phyloP scores from a whole-genome alignment of 441 rosid genomes.

The Dalechampia spathulata region DNA sequence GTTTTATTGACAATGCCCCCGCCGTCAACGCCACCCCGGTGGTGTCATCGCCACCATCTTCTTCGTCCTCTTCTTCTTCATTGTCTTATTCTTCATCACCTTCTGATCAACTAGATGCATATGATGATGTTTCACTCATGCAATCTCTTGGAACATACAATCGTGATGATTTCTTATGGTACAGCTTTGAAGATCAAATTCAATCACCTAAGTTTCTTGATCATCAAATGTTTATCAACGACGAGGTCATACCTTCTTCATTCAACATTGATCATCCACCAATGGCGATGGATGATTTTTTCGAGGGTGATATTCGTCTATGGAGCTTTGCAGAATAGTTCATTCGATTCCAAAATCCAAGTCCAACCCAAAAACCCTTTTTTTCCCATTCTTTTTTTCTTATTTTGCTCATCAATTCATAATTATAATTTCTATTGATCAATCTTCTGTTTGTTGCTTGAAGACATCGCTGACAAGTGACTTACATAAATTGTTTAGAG shows the following conservation, averaged over 20 bases:
- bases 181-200: constrained; percentile 29
- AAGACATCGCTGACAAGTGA: constrained; percentile 33
- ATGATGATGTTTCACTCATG: constrained; percentile 41
- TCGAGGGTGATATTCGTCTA: constrained; percentile 54
- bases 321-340: constrained; percentile 57
- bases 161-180: constrained; percentile 23
- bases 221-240: constrained; percentile 36
- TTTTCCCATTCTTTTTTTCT: not conserved
- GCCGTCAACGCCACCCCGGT: constrained; percentile 21
- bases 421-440: constrained; percentile 7
- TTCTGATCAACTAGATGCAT: constrained; percentile 37
- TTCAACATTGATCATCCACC: constrained; percentile 25
- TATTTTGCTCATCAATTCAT: constrained; percentile 9
- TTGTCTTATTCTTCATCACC: constrained; percentile 32
- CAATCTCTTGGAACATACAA: constrained; percentile 20
- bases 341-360: not conserved
- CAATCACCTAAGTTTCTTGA: constrained; percentile 35
- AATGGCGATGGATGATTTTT: constrained; percentile 35
- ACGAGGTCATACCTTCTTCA: constrained; percentile 13
- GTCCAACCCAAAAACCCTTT: not conserved
- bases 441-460: constrained; percentile 19
- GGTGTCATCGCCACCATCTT: constrained; percentile 25
- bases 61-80: constrained; percentile 33
- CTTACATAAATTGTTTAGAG: constrained; percentile 8
- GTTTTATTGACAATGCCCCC: constrained; percentile 20